Conservation (phyloP, 768 basidiomycete genomes). For the Tylopilus intermedius region DNA sequence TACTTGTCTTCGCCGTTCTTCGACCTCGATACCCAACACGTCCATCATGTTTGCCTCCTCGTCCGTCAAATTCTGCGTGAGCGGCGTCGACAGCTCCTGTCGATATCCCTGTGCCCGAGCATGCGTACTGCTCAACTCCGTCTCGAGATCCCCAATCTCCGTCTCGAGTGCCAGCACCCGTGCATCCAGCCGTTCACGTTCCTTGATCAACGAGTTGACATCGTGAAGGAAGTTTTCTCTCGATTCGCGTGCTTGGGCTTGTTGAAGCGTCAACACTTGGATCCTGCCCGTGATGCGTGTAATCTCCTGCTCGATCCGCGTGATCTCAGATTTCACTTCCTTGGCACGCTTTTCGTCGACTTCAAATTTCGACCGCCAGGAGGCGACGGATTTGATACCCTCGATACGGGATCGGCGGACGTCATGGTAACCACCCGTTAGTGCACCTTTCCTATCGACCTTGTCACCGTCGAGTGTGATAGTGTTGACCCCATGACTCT, state of each 20-base stretch:
- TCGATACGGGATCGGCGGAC: slow-evolving; percentile 86
- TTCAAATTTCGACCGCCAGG: slow-evolving; percentile 70
- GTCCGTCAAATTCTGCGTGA: slow-evolving; percentile 66
- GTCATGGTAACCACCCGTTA: slow-evolving; percentile 97
- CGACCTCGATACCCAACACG: slow-evolving; percentile 68
- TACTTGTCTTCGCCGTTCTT: slow-evolving; percentile 65
- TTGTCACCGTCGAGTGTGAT: slow-evolving; percentile 98
- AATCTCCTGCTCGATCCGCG: slow-evolving; percentile 79
- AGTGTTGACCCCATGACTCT: slow-evolving; percentile 91
- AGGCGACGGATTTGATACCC: slow-evolving; percentile 69
- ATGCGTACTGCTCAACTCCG: slow-evolving; percentile 58
- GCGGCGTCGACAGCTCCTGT: slow-evolving; percentile 67
- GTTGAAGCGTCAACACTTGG: slow-evolving; percentile 63
- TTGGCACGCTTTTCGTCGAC: slow-evolving; percentile 56
- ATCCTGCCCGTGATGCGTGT: slow-evolving; percentile 69
- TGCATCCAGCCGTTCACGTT: slow-evolving; percentile 64
- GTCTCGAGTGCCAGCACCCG: slow-evolving; percentile 60
- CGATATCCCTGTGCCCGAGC: slow-evolving; percentile 61
- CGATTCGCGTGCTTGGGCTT: slow-evolving; percentile 62
- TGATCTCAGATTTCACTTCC: slow-evolving; percentile 71
- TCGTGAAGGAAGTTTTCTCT: slow-evolving; percentile 67
- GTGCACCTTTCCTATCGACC: slow-evolving; percentile 90
- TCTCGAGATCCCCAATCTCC: slow-evolving; percentile 66
- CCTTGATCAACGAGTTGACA: slow-evolving; percentile 49
- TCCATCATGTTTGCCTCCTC: slow-evolving; percentile 70